Conservation (phyloP, 345 rosid genomes). For the Bretschneidera sinensis region DNA sequence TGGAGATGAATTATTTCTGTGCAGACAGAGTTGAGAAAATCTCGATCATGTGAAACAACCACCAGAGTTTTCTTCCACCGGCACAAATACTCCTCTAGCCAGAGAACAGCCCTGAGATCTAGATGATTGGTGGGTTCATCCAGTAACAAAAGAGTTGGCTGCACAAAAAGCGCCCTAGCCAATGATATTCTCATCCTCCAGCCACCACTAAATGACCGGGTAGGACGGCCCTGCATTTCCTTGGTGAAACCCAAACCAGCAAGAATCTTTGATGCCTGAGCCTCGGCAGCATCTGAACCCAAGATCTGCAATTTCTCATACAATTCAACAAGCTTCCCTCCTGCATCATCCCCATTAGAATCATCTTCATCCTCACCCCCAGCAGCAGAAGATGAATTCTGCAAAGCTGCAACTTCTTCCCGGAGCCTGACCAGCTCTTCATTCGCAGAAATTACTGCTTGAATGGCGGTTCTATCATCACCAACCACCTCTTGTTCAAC, state of each 20-base stretch:
- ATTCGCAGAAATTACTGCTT: slow-evolving; percentile 87
- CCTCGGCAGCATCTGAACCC: slow-evolving; percentile 95
- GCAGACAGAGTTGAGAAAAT: slow-evolving; percentile 90
- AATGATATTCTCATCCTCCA: slow-evolving; percentile 98
- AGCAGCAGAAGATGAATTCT: slow-evolving; percentile 32
- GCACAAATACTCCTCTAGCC: slow-evolving; percentile 88
- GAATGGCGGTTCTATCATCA: slow-evolving; percentile 73
- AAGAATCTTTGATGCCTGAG: slow-evolving; percentile 90
- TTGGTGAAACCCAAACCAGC: slow-evolving; percentile 93
- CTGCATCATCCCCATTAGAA: slow-evolving; percentile 58
- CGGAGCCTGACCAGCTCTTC: slow-evolving; percentile 73
- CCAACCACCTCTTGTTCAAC: slow-evolving; percentile 98
- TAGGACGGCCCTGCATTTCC: slow-evolving; percentile 80
- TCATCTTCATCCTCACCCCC: slow-evolving; percentile 30
- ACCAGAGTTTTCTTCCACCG: slow-evolving; percentile 92
- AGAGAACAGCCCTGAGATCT: slow-evolving; percentile 88
- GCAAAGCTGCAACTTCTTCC: slow-evolving; percentile 61
- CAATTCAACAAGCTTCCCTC: slow-evolving; percentile 77
- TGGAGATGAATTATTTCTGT: slow-evolving; percentile 88
- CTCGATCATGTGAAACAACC: slow-evolving; percentile 95
- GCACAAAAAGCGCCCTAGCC: slow-evolving; percentile 93
- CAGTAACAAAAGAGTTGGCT: slow-evolving; percentile 77
- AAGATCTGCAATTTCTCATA: slow-evolving; percentile 81
- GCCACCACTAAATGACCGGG: slow-evolving; percentile 89
- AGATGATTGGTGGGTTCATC: slow-evolving; percentile 99